Percentiles rank a stretch among this genome's conserved stretches.
Conservation (phyloP, 2,329 filamentous ascomycete genomes). For the Arthrinium puccinioides region DNA sequence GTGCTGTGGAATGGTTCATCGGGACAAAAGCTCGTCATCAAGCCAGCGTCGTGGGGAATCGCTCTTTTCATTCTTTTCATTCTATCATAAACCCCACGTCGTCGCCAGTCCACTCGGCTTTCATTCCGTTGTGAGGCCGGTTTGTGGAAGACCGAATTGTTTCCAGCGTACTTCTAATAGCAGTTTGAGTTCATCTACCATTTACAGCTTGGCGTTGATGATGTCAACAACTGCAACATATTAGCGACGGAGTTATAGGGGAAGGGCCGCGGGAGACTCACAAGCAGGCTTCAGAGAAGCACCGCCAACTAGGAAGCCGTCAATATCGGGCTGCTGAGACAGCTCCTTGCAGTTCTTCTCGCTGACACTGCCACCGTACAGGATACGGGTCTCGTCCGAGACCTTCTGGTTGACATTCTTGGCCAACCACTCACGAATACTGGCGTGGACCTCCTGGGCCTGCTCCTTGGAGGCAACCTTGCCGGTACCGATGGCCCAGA, state of each 20-base stretch:
- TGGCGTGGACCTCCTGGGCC: conserved; percentile 89
- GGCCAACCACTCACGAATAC: conserved; percentile 83
- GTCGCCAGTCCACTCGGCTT: no score
- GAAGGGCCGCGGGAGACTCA: conserved; percentile 36
- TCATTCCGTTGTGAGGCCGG: no score
- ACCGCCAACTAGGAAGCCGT: conserved; percentile 95
- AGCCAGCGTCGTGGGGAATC: no score
- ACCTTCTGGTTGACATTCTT: conserved; percentile 67
- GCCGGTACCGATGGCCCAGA: conserved; percentile 93
- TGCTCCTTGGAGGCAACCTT: conserved; percentile 85
- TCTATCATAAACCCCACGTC: no score
- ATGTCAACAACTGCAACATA: conserved; percentile 42
- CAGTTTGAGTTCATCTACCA: neutral
- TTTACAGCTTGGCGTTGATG: conserved; percentile 46
- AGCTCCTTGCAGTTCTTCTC: conserved; percentile 98
- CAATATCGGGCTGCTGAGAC: conserved; percentile 87
- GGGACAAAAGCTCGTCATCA: no score
- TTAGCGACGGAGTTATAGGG: neutral
- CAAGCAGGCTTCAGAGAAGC: conserved; percentile 95
- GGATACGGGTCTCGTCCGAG: conserved; percentile 81
- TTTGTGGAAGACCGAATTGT: no score
- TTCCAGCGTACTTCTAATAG: no score
- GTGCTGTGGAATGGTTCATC: no score
- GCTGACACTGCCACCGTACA: conserved; percentile 93
- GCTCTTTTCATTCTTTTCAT: no score